Conservation (phyloP, 257 asterid species). For the Voacanga thouarsii region DNA sequence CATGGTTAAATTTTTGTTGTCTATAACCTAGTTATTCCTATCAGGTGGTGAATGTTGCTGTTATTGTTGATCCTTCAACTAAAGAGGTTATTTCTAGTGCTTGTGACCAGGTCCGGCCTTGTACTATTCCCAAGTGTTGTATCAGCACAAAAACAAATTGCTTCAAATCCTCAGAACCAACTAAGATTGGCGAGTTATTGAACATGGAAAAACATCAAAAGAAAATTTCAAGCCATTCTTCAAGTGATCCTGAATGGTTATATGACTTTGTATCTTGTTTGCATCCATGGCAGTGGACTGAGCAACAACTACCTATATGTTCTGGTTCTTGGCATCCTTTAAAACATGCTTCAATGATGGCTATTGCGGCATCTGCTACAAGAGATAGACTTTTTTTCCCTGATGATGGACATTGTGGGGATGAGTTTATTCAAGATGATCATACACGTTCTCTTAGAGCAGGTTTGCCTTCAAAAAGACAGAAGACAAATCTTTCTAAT, state of each 20-base stretch:
- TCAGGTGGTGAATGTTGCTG: slow-evolving; percentile 83
- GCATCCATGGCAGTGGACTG: slow-evolving; percentile 74
- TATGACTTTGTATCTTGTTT: slow-evolving; percentile 53
- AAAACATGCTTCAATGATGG: slow-evolving; percentile 83
- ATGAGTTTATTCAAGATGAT: slow-evolving; percentile 36
- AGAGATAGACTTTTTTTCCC: slow-evolving; percentile 69
- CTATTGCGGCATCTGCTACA: slow-evolving; percentile 73
- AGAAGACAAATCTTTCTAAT: slow-evolving; percentile 33
- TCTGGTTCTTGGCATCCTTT: slow-evolving; percentile 67
- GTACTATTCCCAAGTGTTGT: slow-evolving; percentile 21
- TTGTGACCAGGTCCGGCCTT: slow-evolving; percentile 47
- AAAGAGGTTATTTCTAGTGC: slow-evolving; percentile 71
- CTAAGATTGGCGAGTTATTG: slow-evolving; percentile 17
- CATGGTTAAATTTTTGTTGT: neutral
- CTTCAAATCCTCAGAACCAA: slow-evolving; percentile 25
- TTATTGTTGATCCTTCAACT: slow-evolving; percentile 84
- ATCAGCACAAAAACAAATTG: slow-evolving; percentile 23
- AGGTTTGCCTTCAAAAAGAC: slow-evolving; percentile 53
- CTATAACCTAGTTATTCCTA: slow-evolving; percentile 16
- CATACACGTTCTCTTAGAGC: slow-evolving; percentile 26
- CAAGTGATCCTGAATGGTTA: slow-evolving; percentile 22
- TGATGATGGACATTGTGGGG: slow-evolving; percentile 19
- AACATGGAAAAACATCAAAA: slow-evolving; percentile 21
- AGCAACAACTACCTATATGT: slow-evolving; percentile 27
- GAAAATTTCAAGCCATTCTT: slow-evolving; percentile 16